Evolutionary conservation across 1,139 yeast genomes (phyloP).

Genomic region (Nakaseomyces glabratus): DNA sequence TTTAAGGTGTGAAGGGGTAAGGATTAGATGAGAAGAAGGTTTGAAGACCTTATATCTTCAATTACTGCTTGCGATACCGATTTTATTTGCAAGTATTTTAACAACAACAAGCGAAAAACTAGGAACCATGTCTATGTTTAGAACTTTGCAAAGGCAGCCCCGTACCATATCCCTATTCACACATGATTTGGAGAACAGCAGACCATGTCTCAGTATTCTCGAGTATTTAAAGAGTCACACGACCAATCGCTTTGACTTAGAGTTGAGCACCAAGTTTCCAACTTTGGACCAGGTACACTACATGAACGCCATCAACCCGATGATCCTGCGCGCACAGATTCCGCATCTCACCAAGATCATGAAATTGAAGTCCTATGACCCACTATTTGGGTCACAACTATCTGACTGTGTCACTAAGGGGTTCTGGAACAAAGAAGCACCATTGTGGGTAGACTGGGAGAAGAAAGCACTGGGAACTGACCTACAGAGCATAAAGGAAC

Average conservation of each 20-base stretch:
- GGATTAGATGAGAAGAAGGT: too few relatives aligned
- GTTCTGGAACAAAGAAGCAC: constrained; percentile 18
- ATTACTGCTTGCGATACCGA: too few relatives aligned
- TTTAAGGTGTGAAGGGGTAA: too few relatives aligned
- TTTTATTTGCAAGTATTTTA: too few relatives aligned
- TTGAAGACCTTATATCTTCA: too few relatives aligned
- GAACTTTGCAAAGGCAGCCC: constrained; percentile 23
- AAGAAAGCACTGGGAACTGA: constrained; percentile 12
- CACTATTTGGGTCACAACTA: constrained; percentile 20
- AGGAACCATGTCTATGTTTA: constrained; percentile 28
- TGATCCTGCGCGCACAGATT: constrained; percentile 15
- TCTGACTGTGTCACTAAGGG: constrained; percentile 16
- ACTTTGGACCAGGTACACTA: constrained; percentile 26
- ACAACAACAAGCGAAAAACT: too few relatives aligned
- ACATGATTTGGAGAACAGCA: constrained; percentile 16
- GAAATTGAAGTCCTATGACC: constrained; percentile 14
- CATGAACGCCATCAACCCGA: constrained; percentile 17
- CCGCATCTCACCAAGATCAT: constrained; percentile 16
- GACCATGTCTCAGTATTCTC: constrained; percentile 13
- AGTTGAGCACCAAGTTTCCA: constrained; percentile 22
- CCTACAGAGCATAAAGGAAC: constrained; percentile 1
- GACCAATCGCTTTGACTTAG: constrained; percentile 16
- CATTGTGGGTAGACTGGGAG: constrained; percentile 30
- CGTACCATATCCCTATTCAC: constrained; percentile 24
- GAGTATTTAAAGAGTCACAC: constrained; percentile 16